Evolutionary conservation across 345 rosid genomes (phyloP), one percentile per base, ranked within the genome.

Genomic region (Syzygium oleosum): DNA sequence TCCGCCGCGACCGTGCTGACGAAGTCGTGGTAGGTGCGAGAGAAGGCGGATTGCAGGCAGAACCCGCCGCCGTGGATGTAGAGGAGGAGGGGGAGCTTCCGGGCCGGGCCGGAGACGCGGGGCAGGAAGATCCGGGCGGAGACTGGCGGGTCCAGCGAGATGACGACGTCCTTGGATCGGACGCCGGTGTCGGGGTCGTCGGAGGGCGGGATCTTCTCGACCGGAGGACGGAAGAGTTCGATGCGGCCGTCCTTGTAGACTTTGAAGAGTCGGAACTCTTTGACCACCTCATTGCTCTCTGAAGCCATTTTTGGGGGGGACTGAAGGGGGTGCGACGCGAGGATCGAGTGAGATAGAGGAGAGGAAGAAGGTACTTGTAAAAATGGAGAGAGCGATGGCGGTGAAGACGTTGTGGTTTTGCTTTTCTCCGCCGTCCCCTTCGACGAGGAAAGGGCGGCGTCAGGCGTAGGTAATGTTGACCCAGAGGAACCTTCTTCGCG

Each of bases 1-100:
- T 52, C 77, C 5, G 91, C 88, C 3, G 65, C 89, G 4, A 90
- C 34, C 2, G 85, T 22, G 63, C 87, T 13, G 63, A 61, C 84
- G 52, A 53, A 85, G 77, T 55, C 51, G 52, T 91, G 88, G 43
- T 58, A 46, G 23, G 3, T 43, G 12, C 51, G 34, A 22, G 88
- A 84, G 79, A 85, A 84, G 59, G 93, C 88, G 79, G 93, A 91
- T 77, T 55, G 80, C 58, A 56, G 29, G 51, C 85, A 86, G 77
- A 91, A 91, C 6, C 88, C 89, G 56, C 90, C 90, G 51, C 92
- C 92, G 52, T 90, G 92, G 86, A 86, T 7, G 88, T 90, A 87
- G 87, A 87, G 54, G 59, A 90, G 88, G 49, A 90, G 55, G 9
- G 92, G 90, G 87, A 90, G 85, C 77, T 87, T 90, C 65, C 25